Evolutionary conservation across 2,329 filamentous ascomycete species (phyloP), one percentile per base, ranked within the genome.

Genomic region (Ophiostoma fasciatum): DNA sequence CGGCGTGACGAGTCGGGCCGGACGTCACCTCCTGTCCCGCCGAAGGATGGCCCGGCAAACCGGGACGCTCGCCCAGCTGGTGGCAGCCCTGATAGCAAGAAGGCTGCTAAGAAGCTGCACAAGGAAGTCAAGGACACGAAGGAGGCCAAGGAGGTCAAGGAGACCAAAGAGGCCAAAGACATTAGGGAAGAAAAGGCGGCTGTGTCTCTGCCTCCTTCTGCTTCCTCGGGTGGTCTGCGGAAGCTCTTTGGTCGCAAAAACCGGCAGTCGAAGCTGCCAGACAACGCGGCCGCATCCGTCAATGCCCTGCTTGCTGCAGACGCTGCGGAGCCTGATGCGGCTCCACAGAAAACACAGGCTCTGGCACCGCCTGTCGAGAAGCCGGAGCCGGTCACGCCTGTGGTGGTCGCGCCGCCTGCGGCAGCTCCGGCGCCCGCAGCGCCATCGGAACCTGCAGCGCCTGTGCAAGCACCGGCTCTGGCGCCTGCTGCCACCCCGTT

Each of bases 171-270:
- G n/a, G n/a, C n/a, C n/a, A n/a, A n/a, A n/a, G n/a, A n/a, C n/a
- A n/a, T n/a, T n/a, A n/a, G n/a, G n/a, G n/a, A n/a, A n/a, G n/a
- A n/a, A n/a, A n/a, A n/a, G n/a, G n/a, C n/a, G n/a, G n/a, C n/a
- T n/a, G n/a, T n/a, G n/a, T n/a, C 1, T 25, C 20, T 3, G 19
- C 43, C 19, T 5, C 30, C 21, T 27, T 35, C 36, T 3, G 12
- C 43, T 2, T 27, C 38, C 9, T 46, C 51, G 28, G 60, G 61
- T 22, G 71, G 73, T 13, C 64, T 82, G 46, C 69, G 68, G 43
- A 79, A 78, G 55, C 60, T 82, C 28, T 81, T 82, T 48, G 65
- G 66, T 31, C 68, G 73, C 46, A 78, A 73, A 57, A 75, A 74
- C 48, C 62, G 68, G 41, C 49, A 57, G 40, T 76, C 66, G 25